Evolutionary conservation across 352 stramenopile genomes (phyloP).

Genomic region (Phytophthora syringae): DNA sequence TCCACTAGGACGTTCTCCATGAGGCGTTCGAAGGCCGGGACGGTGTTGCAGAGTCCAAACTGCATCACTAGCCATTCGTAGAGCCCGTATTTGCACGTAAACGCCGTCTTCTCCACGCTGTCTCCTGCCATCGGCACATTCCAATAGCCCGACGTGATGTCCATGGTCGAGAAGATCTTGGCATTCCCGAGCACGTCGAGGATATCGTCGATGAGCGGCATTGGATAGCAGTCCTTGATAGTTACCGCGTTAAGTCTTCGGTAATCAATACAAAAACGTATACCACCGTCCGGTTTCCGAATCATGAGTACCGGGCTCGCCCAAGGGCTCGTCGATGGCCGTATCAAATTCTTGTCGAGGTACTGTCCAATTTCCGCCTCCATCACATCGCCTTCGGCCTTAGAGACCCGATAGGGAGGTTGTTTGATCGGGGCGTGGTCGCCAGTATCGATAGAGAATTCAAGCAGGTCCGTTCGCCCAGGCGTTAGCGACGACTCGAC

Average conservation of each 20-base stretch:
- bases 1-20: not conserved
- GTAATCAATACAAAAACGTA: conserved; percentile 26
- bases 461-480: too few species aligned
- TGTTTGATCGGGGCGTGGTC: too few species aligned
- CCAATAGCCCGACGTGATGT: not conserved
- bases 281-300: conserved; percentile 12
- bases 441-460: too few species aligned
- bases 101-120: not conserved
- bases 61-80: not conserved
- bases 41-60: not conserved
- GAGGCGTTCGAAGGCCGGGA: not conserved
- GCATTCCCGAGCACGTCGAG: conserved; percentile 3
- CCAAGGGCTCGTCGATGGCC: conserved; percentile 8
- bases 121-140: not conserved
- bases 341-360: not conserved
- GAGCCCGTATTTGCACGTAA: not conserved
- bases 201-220: conserved; percentile 23
- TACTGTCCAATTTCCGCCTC: not conserved
- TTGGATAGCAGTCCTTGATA: conserved; percentile 15
- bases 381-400: conserved; percentile 3
- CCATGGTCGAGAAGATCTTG: conserved; percentile 14
- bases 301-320: conserved; percentile 16
- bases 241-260: conserved; percentile 10
- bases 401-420: not conserved
- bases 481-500: too few species aligned